phyloP scores from a whole-genome alignment of 1,284 basidiomycete species.

The Trametes sp. region DNA sequence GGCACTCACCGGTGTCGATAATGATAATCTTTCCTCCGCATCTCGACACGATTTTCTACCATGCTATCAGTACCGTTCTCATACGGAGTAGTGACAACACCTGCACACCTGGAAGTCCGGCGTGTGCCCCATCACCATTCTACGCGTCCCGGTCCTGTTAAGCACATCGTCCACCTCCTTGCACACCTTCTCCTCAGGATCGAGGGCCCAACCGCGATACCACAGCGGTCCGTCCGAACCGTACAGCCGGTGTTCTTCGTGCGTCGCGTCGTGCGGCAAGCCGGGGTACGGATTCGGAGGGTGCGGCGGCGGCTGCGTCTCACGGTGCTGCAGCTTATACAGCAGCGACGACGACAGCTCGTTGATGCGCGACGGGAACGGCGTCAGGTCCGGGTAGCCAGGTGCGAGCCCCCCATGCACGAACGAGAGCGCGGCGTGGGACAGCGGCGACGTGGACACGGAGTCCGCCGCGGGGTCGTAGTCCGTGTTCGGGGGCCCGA shows the following conservation, averaged over 20 bases:
- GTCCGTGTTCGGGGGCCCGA: slow-evolving; percentile 77
- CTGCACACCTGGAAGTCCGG: slow-evolving; percentile 78
- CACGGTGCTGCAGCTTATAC: slow-evolving; percentile 62
- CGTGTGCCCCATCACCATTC: slow-evolving; percentile 96
- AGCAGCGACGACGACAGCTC: slow-evolving; percentile 71
- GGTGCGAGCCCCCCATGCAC: slow-evolving; percentile 89
- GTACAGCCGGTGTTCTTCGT: slow-evolving; percentile 77
- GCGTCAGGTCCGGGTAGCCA: slow-evolving; percentile 71
- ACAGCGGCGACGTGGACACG: slow-evolving; percentile 53
- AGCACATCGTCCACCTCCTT: slow-evolving; percentile 73
- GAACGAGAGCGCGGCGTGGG: slow-evolving; percentile 83
- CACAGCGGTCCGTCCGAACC: slow-evolving; percentile 83
- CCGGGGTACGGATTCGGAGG: slow-evolving; percentile 84
- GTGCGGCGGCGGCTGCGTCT: slow-evolving; percentile 73
- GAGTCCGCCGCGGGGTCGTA: slow-evolving; percentile 52
- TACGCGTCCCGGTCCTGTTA: slow-evolving; percentile 75
- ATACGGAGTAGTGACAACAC: background rate
- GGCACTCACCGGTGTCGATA: slow-evolving; percentile 78
- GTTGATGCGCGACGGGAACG: slow-evolving; percentile 87
- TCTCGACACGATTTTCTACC: slow-evolving; percentile 76
- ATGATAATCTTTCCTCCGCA: slow-evolving; percentile 90
- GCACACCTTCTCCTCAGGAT: slow-evolving; percentile 75
- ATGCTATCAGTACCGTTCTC: no score
- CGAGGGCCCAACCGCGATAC: slow-evolving; percentile 90
- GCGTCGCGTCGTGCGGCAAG: slow-evolving; percentile 70